phyloP scores from a whole-genome alignment of 805 yeast species.

The Saitoella complicata region DNA sequence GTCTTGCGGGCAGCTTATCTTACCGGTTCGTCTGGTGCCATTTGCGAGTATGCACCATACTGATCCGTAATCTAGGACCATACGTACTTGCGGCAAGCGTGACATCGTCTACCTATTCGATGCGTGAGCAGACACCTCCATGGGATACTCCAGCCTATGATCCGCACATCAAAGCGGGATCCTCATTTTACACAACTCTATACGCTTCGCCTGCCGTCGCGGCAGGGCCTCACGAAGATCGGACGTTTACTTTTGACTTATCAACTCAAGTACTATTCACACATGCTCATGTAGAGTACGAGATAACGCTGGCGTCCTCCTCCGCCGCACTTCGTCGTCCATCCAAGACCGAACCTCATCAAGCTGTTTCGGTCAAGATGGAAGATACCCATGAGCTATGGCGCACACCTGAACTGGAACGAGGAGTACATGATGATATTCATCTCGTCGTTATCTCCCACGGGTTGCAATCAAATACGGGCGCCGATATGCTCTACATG shows the following conservation, averaged over 20 bases:
- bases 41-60: too few species aligned
- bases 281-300: conserved; percentile 1
- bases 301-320: background rate
- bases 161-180: conserved; percentile 54
- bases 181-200: conserved; percentile 30
- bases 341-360: conserved; percentile 11
- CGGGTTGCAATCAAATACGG: conserved; percentile 78
- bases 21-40: too few species aligned
- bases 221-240: too few species aligned
- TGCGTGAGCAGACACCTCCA: conserved; percentile 10
- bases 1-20: too few species aligned
- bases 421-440: conserved; percentile 32
- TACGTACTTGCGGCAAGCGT: too few species aligned
- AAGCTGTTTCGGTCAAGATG: conserved; percentile 18
- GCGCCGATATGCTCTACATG: conserved; percentile 77
- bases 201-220: too few species aligned
- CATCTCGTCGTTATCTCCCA: conserved; percentile 82
- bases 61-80: too few species aligned
- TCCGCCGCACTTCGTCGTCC: too few species aligned
- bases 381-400: conserved; percentile 56
- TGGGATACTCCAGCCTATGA: conserved; percentile 20
- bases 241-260: too few species aligned
- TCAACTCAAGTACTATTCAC: too few species aligned
- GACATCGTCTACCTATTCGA: too few species aligned
- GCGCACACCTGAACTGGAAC: conserved; percentile 44